A percentile compares a stretch with the other conserved stretches of the same genome.
These are phyloP conservation scores for Cerioporus squamosus DNA, from an alignment of 1,284 basidiomycete genomes.

Conservation along the genomic window DNA sequence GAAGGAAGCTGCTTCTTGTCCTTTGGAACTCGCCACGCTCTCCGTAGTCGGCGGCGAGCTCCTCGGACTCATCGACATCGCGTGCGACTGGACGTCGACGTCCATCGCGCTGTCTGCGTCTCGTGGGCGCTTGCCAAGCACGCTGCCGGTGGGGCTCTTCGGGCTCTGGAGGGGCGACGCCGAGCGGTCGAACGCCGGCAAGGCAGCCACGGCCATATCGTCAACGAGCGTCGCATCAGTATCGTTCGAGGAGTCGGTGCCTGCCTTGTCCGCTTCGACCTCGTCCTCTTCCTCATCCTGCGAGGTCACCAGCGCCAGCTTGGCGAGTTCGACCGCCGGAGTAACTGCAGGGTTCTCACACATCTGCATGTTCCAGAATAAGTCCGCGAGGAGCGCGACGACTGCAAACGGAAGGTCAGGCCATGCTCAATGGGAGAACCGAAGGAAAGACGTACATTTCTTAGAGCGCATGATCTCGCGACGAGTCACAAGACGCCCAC, in stretches of 20 bases:
- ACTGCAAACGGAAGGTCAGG: conserved; percentile 50
- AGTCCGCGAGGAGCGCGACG: conserved; percentile 74
- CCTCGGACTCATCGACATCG: too few species aligned
- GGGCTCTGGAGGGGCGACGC: conserved; percentile 29
- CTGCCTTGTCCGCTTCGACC: conserved; percentile 65
- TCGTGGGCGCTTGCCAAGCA: conserved; percentile 75
- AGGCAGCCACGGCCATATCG: conserved; percentile 56
- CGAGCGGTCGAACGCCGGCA: conserved; percentile 27
- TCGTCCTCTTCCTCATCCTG: conserved; percentile 87
- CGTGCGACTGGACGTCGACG: conserved; percentile 30
- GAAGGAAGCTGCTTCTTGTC: conserved; percentile 30
- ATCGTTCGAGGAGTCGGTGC: conserved; percentile 81
- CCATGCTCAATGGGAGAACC: neutral
- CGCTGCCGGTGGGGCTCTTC: conserved; percentile 44
- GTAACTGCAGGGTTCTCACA: conserved; percentile 73
- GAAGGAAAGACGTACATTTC: conserved; percentile 67
- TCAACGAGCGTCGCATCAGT: conserved; percentile 86
- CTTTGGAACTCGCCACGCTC: conserved; percentile 35
- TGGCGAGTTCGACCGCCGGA: conserved; percentile 86
- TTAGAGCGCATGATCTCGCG: conserved; percentile 83
- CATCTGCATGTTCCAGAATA: conserved; percentile 82
- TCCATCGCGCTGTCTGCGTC: conserved; percentile 44
- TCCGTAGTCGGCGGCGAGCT: too few species aligned
- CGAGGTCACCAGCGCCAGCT: conserved; percentile 90
- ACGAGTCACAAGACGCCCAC: conserved; percentile 81